Evolutionary conservation across 306 rosid species (phyloP).

Genomic region (Sicyos baderoa): DNA sequence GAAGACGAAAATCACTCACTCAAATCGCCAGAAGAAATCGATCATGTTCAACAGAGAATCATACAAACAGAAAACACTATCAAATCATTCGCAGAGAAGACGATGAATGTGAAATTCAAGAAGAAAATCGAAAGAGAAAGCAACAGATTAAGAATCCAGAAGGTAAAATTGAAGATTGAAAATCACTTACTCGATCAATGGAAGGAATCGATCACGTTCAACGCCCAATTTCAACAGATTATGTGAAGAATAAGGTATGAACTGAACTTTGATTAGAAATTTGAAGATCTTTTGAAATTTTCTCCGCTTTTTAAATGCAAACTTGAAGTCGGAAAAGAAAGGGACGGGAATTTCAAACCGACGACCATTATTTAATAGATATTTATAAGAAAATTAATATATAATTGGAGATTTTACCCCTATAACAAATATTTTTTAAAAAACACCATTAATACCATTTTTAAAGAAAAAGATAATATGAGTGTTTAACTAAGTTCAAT

Average conservation of each 20-base stretch:
- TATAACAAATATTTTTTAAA: no score
- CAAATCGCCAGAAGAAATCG: not conserved
- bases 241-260: not conserved
- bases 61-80: not conserved
- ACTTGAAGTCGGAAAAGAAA: not conserved
- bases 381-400: not conserved
- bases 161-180: not conserved
- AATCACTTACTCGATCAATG: not conserved
- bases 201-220: not conserved
- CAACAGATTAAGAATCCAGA: not conserved
- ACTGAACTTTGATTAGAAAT: not conserved
- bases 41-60: not conserved
- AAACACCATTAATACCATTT: no score
- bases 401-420: no score
- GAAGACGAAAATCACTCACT: not conserved
- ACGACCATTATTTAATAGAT: not conserved
- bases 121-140: not conserved
- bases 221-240: not conserved
- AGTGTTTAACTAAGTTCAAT: no score
- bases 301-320: not conserved
- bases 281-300: not conserved
- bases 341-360: conserved; percentile 3
- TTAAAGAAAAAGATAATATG: no score
- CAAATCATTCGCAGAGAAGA: not conserved
- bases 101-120: not conserved